These are phyloP conservation scores for Tillandsia leiboldiana DNA, from an alignment of 176 grass and related monocot genomes.

Conservation along the genomic window DNA sequence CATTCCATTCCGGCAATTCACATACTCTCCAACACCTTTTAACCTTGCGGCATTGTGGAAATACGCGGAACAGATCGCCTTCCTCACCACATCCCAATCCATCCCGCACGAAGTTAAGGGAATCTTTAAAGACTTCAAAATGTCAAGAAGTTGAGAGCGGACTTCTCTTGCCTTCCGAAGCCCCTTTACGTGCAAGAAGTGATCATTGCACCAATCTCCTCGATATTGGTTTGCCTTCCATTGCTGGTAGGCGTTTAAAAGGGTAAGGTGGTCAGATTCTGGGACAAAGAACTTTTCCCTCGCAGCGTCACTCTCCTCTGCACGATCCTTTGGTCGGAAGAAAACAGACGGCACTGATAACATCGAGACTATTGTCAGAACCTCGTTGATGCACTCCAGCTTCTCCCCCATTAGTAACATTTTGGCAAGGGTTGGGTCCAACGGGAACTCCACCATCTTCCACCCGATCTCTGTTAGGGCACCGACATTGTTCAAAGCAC, in stretches of 20 bases:
- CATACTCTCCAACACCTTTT: slow-evolving; percentile 90
- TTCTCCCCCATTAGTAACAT: slow-evolving; percentile 96
- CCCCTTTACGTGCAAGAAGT: slow-evolving; percentile 93
- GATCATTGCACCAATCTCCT: slow-evolving; percentile 96
- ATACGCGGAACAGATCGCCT: slow-evolving; percentile 91
- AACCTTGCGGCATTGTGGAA: slow-evolving; percentile 86
- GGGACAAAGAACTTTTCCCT: slow-evolving; percentile 99
- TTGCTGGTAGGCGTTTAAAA: slow-evolving; percentile 86
- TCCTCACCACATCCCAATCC: slow-evolving; percentile 89
- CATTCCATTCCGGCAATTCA: slow-evolving; percentile 94
- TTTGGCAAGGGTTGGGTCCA: slow-evolving; percentile 91
- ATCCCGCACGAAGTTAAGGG: slow-evolving; percentile 70
- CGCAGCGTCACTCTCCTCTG: slow-evolving; percentile 86
- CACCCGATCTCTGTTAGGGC: slow-evolving; percentile 82
- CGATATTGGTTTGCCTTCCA: slow-evolving; percentile 94
- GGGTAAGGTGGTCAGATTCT: slow-evolving; percentile 90
- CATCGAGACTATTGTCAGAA: slow-evolving; percentile 97
- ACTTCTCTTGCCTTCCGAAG: slow-evolving; percentile 92
- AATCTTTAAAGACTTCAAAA: slow-evolving; percentile 81
- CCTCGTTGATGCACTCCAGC: slow-evolving; percentile 79
- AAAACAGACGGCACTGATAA: slow-evolving; percentile 97
- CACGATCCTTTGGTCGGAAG: slow-evolving; percentile 92
- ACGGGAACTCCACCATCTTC: slow-evolving; percentile 99
- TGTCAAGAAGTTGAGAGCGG: slow-evolving; percentile 81
- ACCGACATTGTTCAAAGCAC: slow-evolving; percentile 90